phyloP scores from a whole-genome alignment of 2,329 filamentous ascomycete species.

The Fusarium humuli region DNA sequence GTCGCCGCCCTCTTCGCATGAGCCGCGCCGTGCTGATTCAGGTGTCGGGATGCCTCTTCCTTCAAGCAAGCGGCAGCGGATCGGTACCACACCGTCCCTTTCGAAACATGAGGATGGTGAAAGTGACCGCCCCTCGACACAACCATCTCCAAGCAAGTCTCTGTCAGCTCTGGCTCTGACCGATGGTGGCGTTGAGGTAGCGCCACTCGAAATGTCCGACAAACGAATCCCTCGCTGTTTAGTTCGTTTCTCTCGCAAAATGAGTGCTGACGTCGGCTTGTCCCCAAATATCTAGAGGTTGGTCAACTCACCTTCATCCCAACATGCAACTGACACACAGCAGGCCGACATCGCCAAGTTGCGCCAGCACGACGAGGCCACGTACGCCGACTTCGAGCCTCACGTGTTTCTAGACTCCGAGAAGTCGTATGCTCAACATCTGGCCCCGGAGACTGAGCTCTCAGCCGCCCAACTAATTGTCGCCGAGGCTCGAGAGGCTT shows the following conservation, averaged over 20 bases:
- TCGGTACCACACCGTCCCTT: not conserved
- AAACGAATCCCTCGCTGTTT: not conserved
- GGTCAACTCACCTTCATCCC: not conserved
- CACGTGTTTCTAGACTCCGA: no score
- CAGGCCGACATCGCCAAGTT: not conserved
- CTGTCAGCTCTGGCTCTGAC: not conserved
- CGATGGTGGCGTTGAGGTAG: not conserved
- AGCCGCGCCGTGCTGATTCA: not conserved
- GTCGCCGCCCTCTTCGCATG: not conserved
- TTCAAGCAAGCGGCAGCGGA: accelerated
- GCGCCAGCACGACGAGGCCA: no score
- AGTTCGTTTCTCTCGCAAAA: no score
- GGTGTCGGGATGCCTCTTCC: not conserved
- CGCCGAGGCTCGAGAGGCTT: no score
- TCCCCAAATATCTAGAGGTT: not conserved
- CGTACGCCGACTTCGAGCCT: no score
- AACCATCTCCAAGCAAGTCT: not conserved
- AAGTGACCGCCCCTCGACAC: not conserved
- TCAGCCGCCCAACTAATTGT: no score
- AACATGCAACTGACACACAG: not conserved
- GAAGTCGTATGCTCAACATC: no score
- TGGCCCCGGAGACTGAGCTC: no score
- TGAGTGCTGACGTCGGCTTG: no score
- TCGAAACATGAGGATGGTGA: not conserved
- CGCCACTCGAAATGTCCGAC: not conserved